Base-by-base conservation (phyloP, 495 filamentous ascomycete genomes). In the Patellaria atrata region DNA sequence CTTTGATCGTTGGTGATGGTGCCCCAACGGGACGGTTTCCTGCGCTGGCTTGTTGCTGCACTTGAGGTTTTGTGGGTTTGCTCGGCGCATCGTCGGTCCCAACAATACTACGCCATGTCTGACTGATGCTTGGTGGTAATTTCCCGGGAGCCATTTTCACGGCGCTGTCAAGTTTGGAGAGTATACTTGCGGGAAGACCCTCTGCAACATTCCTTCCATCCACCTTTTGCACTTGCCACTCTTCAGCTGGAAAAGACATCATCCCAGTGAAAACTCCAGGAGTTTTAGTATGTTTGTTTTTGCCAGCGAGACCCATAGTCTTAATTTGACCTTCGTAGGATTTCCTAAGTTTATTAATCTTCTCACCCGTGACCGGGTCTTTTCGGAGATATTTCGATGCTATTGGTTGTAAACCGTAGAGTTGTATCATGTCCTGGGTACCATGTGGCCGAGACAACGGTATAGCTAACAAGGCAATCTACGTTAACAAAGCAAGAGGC, bases 311-410 rank as follows among this genome's bases (percentile, higher is more conserved):
- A 15, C 63, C 64, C 14, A 79, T 44, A 5, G 58, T 59, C 46
- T 76, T 76, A 45, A 80, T 59, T 45, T 79, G 72, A 30, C 71
- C 71, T 47, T 82, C 75, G 52, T 82, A 83, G 11, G 76, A 78
- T 51, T 82, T 82, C 36, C 78, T 60, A 21, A 83, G 60, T 43
- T 73, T 71, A 47, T 81, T 81, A 47, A 75, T 77, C 55, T 82
- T 82, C 43, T 73, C 72, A 25, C 74, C 75, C 4, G 71, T 77
- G 3, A 60, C 53, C 3, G 73, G 69, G 51, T 83, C 73, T 31
- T 61, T 63, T 35, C 78, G 61, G 31, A 72, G 73, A 36, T 82
- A 76, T 31, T 64, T 71, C 38, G 67, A 64, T 30, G 73, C 75
- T 35, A 82, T 57, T 30, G 60, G 47, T 34, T 68, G 59, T 27